Percentiles rank a stretch among this genome's conserved stretches.
Evolutionary conservation across 2,329 filamentous ascomycete species (phyloP).

Genomic region (Colletotrichum graminicola): DNA sequence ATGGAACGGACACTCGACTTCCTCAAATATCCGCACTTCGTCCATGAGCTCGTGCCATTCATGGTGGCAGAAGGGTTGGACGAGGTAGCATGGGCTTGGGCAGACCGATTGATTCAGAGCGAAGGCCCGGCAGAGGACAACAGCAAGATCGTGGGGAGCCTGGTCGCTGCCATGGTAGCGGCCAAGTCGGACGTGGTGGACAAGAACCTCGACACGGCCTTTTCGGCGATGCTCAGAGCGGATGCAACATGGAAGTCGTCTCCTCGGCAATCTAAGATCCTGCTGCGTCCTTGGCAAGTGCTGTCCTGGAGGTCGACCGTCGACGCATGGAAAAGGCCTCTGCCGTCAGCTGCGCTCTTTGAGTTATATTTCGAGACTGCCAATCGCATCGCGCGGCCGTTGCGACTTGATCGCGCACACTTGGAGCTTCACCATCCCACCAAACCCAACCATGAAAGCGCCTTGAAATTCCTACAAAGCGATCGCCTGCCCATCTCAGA

Average conservation of each 20-base stretch:
- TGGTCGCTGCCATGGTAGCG: conserved; percentile 58
- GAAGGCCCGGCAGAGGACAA: conserved; percentile 38
- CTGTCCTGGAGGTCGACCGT: conserved; percentile 67
- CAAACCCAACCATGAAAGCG: conserved; percentile 60
- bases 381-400: conserved; percentile 52
- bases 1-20: conserved; percentile 61
- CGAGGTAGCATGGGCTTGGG: conserved; percentile 65
- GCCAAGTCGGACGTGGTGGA: conserved; percentile 53
- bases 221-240: conserved; percentile 61
- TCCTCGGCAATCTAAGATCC: conserved; percentile 51
- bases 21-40: conserved; percentile 54
- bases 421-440: conserved; percentile 68
- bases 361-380: conserved; percentile 65
- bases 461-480: conserved; percentile 59
- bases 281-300: conserved; percentile 59
- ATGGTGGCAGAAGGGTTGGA: conserved; percentile 66
- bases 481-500: conserved; percentile 23
- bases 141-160: conserved; percentile 38
- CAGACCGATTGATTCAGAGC: conserved; percentile 42
- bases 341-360: conserved; percentile 62
- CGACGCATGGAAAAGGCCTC: conserved; percentile 58
- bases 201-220: conserved; percentile 63
- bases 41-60: conserved; percentile 60
- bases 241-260: conserved; percentile 56
- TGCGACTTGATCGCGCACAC: conserved; percentile 64